These are phyloP conservation scores for Fusarium setosum DNA, from an alignment of 2,329 filamentous ascomycete genomes.

Conservation along the genomic window DNA sequence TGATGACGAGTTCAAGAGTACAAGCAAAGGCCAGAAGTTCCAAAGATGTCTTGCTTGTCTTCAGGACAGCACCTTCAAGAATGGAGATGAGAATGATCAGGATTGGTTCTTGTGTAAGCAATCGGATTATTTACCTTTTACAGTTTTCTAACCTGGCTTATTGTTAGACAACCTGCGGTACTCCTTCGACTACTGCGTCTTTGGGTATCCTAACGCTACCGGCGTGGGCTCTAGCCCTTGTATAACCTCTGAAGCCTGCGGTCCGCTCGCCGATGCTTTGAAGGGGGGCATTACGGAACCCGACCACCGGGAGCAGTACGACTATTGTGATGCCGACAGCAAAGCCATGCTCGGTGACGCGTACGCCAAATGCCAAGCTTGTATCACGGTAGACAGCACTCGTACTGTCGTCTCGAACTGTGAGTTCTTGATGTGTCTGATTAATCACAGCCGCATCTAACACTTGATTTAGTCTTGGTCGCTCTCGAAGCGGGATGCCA, in stretches of 20 bases:
- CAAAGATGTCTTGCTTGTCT: slow-evolving; percentile 63
- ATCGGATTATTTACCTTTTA: neutral
- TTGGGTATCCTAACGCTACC: slow-evolving; percentile 62
- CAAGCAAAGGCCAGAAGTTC: slow-evolving; percentile 57
- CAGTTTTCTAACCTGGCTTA: neutral
- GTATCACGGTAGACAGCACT: slow-evolving; percentile 55
- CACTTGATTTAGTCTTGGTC: slow-evolving; percentile 54
- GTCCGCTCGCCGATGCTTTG: slow-evolving; percentile 55
- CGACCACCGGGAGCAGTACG: slow-evolving; percentile 50
- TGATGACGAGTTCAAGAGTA: slow-evolving; percentile 55
- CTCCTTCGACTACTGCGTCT: slow-evolving; percentile 63
- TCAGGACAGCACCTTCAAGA: slow-evolving; percentile 60
- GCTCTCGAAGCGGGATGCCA: slow-evolving; percentile 64
- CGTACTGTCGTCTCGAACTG: slow-evolving; percentile 62
- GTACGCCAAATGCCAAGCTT: slow-evolving; percentile 57
- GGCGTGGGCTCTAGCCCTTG: slow-evolving; percentile 60
- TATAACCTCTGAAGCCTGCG: slow-evolving; percentile 63
- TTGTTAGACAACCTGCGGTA: slow-evolving; percentile 64
- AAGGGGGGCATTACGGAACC: slow-evolving; percentile 52
- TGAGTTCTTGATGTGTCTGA: slow-evolving; percentile 41
- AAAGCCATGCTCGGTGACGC: slow-evolving; percentile 47
- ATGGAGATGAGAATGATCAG: slow-evolving; percentile 63
- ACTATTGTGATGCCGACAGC: slow-evolving; percentile 58
- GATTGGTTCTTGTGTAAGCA: slow-evolving; percentile 68
- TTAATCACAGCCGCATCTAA: slow-evolving; percentile 1